Evolutionary conservation across 805 yeast genomes (phyloP), one percentile per base, ranked within the genome.

Genomic region (Zygosaccharomyces pseudorouxii): DNA sequence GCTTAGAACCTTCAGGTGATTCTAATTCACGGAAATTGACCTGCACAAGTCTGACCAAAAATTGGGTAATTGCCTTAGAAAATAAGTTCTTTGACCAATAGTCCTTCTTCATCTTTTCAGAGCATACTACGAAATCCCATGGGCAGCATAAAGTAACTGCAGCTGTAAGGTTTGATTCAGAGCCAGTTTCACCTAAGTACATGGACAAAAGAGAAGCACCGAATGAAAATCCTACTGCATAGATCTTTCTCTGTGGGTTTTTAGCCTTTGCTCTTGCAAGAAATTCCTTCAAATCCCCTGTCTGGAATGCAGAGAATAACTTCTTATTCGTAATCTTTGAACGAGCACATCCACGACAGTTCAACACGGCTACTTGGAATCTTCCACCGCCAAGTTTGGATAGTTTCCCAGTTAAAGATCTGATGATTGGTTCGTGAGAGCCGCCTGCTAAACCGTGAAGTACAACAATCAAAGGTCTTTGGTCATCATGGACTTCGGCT

Each of bases 361-460:
- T 84, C 42, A 86, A 59, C 3, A 77, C 79, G 16, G 82, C 84
- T 42, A 81, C 83, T 65, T 83, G 80, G 61, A 81, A 73, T 53
- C 70, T 58, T 4, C 58, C 59, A 47, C 69, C 68, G 12, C 68
- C 67, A 4, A 66, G 65, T 1, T 63, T 57, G 28, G 76, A 72
- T 42, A 82, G 65, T 18, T 68, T 64, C 40, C 70, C 68, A 31
- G 79, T 66, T 33, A 81, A 68, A 7, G 84, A 76, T 53, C 89
- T 73, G 41, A 85, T 77, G 49, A 82, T 82, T 18, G 86, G 80
- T 62, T 86, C 93, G 56, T 82, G 86, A 12, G 88, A 81, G 1
- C 95, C 95, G 50, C 93, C 92, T 23, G 86, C 84, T 33, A 86
- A 71, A 1, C 93, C 95, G 59, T 86, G 92, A 42, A 77, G 66